Base-by-base conservation (phyloP, 257 asterid genomes). In the Paraleonurus japonicus region DNA sequence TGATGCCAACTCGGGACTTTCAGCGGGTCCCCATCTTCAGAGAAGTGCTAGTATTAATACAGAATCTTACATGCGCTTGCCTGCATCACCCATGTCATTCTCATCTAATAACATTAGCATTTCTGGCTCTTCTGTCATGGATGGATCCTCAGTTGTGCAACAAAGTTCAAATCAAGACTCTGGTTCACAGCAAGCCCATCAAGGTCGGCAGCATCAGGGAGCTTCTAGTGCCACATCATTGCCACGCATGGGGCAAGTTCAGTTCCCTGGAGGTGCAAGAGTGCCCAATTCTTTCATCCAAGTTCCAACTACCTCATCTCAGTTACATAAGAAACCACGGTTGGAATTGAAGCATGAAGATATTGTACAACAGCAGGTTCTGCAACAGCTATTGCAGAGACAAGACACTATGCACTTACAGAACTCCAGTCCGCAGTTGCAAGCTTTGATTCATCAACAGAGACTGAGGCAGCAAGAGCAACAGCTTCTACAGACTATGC, bases 1-100 rank as follows among this genome's bases (percentile, higher is more conserved):
- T 26, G 99, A 91, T 85, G 95, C 98, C 27, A 94, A 94, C 76
- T 94, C 99, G 1, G 98, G 92, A 67, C 92, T 89, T 72, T 88
- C 99, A 9, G 95, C 88, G 15, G 96, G 96, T 75, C 96, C 95
- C 58, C 82, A 83, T 67, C 84, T 88, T 33, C 99, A 89, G 77
- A 85, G 96, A 85, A 91, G 97, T 83, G 96, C 90, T 37, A 94
- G 98, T 82, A 69, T 82, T 41, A 94, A 94, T 79, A 89, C 93
- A 5, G 98, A 94, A 60, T 91, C 96, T 51, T 91, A 94, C 82
- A 86, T 84, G 99, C 85, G 96, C 58, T 81, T 94, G 83, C 98
- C 98, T 51, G 95, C 95, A 13, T 94, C 99, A n/a, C 99, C 99
- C 45, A 79, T 94, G 85, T 91, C 99, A 47, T 94, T 94, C 85